Base-by-base conservation (phyloP, 345 rosid genomes). In the Melastoma malabathricum region DNA sequence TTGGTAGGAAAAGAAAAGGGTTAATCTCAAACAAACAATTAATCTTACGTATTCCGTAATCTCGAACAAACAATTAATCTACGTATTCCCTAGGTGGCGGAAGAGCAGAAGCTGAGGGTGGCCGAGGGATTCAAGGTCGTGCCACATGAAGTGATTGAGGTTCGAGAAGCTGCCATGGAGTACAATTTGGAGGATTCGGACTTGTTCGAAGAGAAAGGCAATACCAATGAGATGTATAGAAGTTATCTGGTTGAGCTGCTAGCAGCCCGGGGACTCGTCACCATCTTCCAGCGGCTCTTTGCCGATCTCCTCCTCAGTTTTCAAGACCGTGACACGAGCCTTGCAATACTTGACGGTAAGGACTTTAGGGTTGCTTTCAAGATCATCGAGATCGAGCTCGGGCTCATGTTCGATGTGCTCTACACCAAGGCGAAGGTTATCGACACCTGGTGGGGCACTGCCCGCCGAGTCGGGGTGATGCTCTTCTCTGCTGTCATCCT, bases 401-500 rank as follows among this genome's bases (percentile, higher is more conserved):
- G 59, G 29, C 64, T 81, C 52, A 52, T 78, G 31, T 78, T 68
- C 15, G 82, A 75, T 39, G 20, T 45, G 54, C 56, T 75, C 16
- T 72, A 69, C 63, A 81, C 89, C 27, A 81, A 81, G 63, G 72
- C 68, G 12, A 55, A 44, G 2, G 31, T 74, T 13, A 54, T 66
- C 1, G 55, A 57, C 25, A 15, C 61, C 18, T 0, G 2, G 12
- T 17, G 3, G 10, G 74, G 78, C 44, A 18, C 39, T 1, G 23
- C 15, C 41, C 56, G 59, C 23, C 70, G 76, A n/a, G n/a, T n/a
- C n/a, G n/a, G n/a, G n/a, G n/a, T n/a, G n/a, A n/a, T n/a, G n/a
- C n/a, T n/a, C n/a, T n/a, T n/a, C n/a, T n/a, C n/a, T n/a, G n/a
- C n/a, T n/a, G n/a, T n/a, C n/a, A n/a, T n/a, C n/a, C n/a, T n/a